Evolutionary conservation across 148 eudicot genomes (phyloP).

Genomic region (Arctostaphylos glauca): DNA sequence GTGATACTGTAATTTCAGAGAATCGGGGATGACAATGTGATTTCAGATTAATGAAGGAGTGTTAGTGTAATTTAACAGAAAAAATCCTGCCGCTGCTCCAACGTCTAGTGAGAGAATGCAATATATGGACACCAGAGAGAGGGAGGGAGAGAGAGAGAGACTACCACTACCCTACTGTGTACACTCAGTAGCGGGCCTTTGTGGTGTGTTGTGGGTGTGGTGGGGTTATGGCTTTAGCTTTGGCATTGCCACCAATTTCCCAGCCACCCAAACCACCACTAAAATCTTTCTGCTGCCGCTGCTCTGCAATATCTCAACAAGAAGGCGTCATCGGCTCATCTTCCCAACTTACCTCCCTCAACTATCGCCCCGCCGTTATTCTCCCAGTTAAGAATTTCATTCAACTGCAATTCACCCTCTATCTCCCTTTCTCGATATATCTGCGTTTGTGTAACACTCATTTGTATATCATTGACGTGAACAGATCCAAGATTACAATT

Average conservation of each 20-base stretch:
- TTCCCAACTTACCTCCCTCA: slow-evolving; percentile 18
- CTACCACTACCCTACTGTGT: neutral
- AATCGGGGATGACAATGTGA: neutral
- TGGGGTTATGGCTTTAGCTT: slow-evolving; percentile 27
- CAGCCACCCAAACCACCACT: slow-evolving; percentile 9
- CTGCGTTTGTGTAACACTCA: neutral
- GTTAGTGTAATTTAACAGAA: no score
- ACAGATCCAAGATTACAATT: neutral
- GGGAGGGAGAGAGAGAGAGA: neutral
- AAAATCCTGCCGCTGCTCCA: no score
- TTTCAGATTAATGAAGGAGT: neutral
- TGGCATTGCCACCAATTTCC: slow-evolving; percentile 21
- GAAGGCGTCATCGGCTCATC: slow-evolving; percentile 10
- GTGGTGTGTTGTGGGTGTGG: neutral
- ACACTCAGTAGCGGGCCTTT: neutral
- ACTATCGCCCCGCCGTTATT: slow-evolving; percentile 65
- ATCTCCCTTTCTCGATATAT: neutral
- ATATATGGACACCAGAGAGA: neutral
- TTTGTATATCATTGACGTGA: neutral
- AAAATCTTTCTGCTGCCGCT: slow-evolving; percentile 19
- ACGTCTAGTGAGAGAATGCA: neutral
- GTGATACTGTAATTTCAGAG: neutral
- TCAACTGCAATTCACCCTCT: neutral
- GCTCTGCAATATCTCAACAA: slow-evolving; percentile 23
- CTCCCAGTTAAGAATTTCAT: slow-evolving; percentile 47